Evolutionary conservation across 1,284 basidiomycete genomes (phyloP), one percentile per base, ranked within the genome.

Genomic region (Wallemia hederae): DNA sequence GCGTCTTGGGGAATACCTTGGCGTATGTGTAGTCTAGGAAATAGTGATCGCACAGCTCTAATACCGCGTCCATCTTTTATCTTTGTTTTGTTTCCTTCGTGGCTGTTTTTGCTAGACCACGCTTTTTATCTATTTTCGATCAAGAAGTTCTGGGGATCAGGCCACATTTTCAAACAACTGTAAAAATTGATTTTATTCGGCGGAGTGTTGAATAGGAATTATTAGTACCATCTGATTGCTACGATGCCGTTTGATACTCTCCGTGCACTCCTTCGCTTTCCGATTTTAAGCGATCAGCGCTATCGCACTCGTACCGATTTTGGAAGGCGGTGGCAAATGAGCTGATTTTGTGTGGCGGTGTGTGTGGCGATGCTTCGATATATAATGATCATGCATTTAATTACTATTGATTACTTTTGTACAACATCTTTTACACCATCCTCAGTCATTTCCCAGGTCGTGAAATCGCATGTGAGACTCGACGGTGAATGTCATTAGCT

Each of bases 21-120:
- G 85, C 80, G 77, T 84, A 96, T 39, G 82, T 70, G 61, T 72
- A 73, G 78, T 96, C 90, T 65, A 94, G 75, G 58, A 83, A 61
- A 69, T 77, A 78, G 60, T 83, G 77, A 74, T 96, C 89, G 61
- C 76, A 76, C 66, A 83, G 63, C 63, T 75, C 65, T 60, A 92
- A 79, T 17, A 89, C 73, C 70, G 88, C 70, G 74, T 94, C 89
- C 89, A 94, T 94, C 22, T 15, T n/a, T 49, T 14, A 14, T 49
- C 22, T 49, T 11, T 49, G 3, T 11, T 49, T 11, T 49, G 3
- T 11, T 49, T 49, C n/a, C 39, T 3, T 49, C n/a, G 5, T 17
- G 11, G 14, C 14, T 49, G 14, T 14, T 49, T 17, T 3, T 22
- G 39, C 5, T 17, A 11, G 22, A 49, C 11, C 5, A 49, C 11